A percentile compares a stretch with the other conserved stretches of the same genome.
These are phyloP conservation scores for Picochlorum sp. DNA, from an alignment of 139 green algal species.

Conservation along the genomic window DNA sequence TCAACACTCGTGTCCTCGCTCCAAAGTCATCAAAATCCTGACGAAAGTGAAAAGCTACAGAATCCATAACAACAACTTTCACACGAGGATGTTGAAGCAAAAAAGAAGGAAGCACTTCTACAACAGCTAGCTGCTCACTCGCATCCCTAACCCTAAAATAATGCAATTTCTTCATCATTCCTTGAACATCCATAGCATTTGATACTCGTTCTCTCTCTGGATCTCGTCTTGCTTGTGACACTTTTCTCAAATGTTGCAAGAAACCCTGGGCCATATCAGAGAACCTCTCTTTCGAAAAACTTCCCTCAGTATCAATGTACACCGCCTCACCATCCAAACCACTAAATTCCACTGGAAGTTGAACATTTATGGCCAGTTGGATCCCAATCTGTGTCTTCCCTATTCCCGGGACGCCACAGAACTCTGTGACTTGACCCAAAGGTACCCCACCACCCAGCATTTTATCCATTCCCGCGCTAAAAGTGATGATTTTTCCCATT, in stretches of 20 bases:
- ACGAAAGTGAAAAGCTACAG: conserved; percentile 83
- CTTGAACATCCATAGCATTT: conserved; percentile 24
- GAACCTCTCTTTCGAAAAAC: conserved; percentile 72
- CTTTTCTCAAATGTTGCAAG: conserved; percentile 23
- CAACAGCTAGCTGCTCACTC: conserved; percentile 61
- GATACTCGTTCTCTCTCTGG: conserved; percentile 2
- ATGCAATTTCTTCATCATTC: conserved; percentile 55
- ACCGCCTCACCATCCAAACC: conserved; percentile 50
- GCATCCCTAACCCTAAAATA: conserved; percentile 64
- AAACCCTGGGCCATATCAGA: conserved; percentile 62
- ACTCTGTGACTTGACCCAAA: conserved; percentile 52
- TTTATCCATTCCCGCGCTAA: conserved; percentile 39
- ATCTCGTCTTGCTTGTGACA: conserved; percentile 7
- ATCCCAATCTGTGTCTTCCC: conserved; percentile 84
- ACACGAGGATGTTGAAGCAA: conserved; percentile 37
- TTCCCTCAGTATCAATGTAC: conserved; percentile 89
- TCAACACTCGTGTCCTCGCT: conserved; percentile 55
- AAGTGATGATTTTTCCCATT: conserved; percentile 34
- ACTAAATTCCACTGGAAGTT: conserved; percentile 46
- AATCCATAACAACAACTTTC: conserved; percentile 72
- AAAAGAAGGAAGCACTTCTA: conserved; percentile 45
- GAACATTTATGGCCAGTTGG: conserved; percentile 65
- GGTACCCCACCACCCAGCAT: conserved; percentile 55
- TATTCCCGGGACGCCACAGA: conserved; percentile 71
- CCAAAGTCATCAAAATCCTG: conserved; percentile 75